Percentiles rank a stretch among this genome's conserved stretches.
These are phyloP conservation scores for Vickermania spadyakhi DNA, from an alignment of 208 protist genomes.

Conservation along the genomic window DNA sequence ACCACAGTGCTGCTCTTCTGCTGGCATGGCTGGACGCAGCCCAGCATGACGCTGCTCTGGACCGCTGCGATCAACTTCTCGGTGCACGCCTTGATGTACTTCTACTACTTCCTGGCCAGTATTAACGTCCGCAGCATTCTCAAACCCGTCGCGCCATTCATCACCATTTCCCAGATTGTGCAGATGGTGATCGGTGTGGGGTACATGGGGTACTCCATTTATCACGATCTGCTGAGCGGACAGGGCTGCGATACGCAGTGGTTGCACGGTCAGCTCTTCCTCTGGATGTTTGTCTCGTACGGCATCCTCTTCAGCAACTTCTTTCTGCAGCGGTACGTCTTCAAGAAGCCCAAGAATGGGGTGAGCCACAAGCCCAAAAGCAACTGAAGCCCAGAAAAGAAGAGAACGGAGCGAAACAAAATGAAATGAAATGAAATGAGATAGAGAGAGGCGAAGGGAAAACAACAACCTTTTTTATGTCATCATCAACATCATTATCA, in stretches of 20 bases:
- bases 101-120: constrained; percentile 88
- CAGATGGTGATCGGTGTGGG: constrained; percentile 90
- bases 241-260: constrained; percentile 28
- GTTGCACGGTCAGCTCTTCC: constrained; percentile 20
- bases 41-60: constrained; percentile 50
- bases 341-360: constrained; percentile 4
- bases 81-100: constrained; percentile 94
- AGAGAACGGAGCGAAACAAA: no score
- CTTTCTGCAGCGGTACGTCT: constrained; percentile 43
- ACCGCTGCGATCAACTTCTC: constrained; percentile 91
- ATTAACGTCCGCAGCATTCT: constrained; percentile 34
- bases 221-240: constrained; percentile 27
- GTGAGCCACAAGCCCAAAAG: neutral
- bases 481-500: no score
- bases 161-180: constrained; percentile 72
- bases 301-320: constrained; percentile 79
- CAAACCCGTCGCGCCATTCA: constrained; percentile 73
- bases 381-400: neutral
- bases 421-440: no score
- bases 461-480: no score
- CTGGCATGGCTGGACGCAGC: constrained; percentile 58
- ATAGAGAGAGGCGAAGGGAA: no score
- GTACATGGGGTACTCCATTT: constrained; percentile 35
- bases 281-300: constrained; percentile 88
- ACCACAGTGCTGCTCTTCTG: constrained; percentile 85